Evolutionary conservation across 2,329 filamentous ascomycete genomes (phyloP).

Genomic region (Verticillium albo-atrum): DNA sequence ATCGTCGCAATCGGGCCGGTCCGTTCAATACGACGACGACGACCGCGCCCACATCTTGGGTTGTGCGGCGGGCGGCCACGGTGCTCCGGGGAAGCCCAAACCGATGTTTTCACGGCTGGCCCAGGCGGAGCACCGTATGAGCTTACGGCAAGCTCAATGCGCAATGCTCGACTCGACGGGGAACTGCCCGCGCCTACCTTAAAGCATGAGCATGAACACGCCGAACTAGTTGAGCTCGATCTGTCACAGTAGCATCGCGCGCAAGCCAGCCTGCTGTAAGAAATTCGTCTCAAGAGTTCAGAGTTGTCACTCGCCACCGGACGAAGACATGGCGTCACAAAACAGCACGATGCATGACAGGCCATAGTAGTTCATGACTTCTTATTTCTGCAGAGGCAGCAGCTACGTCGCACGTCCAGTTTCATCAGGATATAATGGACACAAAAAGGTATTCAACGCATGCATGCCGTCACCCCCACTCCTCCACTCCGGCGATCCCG

Average conservation of each 20-base stretch:
- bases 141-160: too few relatives aligned
- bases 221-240: too few relatives aligned
- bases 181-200: too few relatives aligned
- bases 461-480: background rate
- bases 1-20: background rate
- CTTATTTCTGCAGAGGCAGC: background rate
- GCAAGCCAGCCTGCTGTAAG: too few relatives aligned
- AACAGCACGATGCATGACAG: background rate
- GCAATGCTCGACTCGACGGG: too few relatives aligned
- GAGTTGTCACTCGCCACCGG: background rate
- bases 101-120: background rate
- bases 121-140: too few relatives aligned
- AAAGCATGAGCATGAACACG: too few relatives aligned
- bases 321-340: background rate
- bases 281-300: background rate
- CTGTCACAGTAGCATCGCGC: too few relatives aligned
- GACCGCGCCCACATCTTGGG: background rate
- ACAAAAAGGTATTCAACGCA: background rate
- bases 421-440: background rate
- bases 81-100: background rate
- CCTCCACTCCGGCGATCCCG: background rate
- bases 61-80: background rate
- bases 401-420: background rate
- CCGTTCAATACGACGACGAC: background rate
- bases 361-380: background rate